Conservation (phyloP, 371 early-diverging fungal species). For the Funneliformis caledonium region DNA sequence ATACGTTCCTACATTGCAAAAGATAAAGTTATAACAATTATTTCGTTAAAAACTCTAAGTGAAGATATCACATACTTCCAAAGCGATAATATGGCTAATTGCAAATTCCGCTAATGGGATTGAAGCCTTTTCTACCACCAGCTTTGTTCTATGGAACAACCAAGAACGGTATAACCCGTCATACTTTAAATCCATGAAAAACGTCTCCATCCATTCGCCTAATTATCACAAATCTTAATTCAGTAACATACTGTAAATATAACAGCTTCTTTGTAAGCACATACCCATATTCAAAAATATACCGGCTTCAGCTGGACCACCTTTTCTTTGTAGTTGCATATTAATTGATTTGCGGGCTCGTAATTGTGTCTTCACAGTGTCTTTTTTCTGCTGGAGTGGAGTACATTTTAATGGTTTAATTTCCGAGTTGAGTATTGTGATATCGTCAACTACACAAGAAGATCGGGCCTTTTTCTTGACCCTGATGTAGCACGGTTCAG, state of each 20-base stretch:
- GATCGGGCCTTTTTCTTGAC: constrained; percentile 34
- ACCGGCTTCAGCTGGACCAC: neutral
- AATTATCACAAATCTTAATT: constrained; percentile 32
- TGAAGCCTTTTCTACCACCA: constrained; percentile 31
- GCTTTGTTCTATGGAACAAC: constrained; percentile 17
- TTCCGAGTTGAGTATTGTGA: constrained; percentile 39
- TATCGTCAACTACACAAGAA: constrained; percentile 36
- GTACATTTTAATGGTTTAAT: constrained; percentile 36
- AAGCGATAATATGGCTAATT: constrained; percentile 33
- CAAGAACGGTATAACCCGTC: constrained; percentile 38
- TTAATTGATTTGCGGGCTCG: constrained; percentile 16
- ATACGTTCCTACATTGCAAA: constrained; percentile 33
- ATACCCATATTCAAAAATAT: constrained; percentile 31
- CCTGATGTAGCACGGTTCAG: constrained; percentile 30
- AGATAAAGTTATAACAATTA: neutral
- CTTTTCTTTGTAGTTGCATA: neutral
- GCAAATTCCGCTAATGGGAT: constrained; percentile 32
- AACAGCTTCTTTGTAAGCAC: neutral
- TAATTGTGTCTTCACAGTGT: constrained; percentile 19
- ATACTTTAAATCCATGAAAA: constrained; percentile 31
- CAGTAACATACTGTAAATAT: constrained; percentile 3
- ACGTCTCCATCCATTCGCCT: constrained; percentile 38
- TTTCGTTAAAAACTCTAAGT: constrained; percentile 27
- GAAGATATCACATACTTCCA: constrained; percentile 37
- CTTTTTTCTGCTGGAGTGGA: constrained; percentile 30